Evolutionary conservation across 2,329 filamentous ascomycete genomes (phyloP).

Genomic region (Cryphonectria naterciae): DNA sequence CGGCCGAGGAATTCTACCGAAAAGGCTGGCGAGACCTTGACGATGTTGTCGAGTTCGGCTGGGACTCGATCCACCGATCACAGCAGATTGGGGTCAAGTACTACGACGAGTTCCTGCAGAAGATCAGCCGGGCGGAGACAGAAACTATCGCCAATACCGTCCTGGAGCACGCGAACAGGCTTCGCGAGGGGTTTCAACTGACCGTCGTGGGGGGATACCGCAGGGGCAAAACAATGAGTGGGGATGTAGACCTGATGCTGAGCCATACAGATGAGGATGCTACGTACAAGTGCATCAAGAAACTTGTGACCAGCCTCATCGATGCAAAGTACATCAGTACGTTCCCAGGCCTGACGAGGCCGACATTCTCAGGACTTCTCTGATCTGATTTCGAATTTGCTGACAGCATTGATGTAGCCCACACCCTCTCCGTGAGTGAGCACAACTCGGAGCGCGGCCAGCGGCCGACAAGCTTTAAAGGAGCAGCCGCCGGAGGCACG

Average conservation of each 20-base stretch:
- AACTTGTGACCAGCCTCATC: slow-evolving; percentile 75
- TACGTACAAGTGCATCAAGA: slow-evolving; percentile 71
- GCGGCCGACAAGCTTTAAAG: slow-evolving; percentile 55
- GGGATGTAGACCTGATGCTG: slow-evolving; percentile 86
- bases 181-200: slow-evolving; percentile 61
- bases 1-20: slow-evolving; percentile 79
- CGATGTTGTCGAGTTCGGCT: slow-evolving; percentile 83
- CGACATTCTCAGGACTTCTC: background rate
- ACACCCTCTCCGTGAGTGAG: slow-evolving; percentile 74
- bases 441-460: slow-evolving; percentile 76
- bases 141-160: slow-evolving; percentile 69
- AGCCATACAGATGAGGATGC: slow-evolving; percentile 73
- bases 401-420: slow-evolving; percentile 45
- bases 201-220: slow-evolving; percentile 79
- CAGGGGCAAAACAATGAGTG: slow-evolving; percentile 71
- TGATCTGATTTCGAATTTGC: background rate
- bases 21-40: slow-evolving; percentile 83
- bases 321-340: slow-evolving; percentile 66
- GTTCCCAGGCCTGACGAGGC: background rate
- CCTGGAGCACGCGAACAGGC: slow-evolving; percentile 65
- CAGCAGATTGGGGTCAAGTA: slow-evolving; percentile 96
- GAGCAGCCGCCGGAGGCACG: slow-evolving; percentile 45
- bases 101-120: slow-evolving; percentile 79
- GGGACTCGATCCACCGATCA: slow-evolving; percentile 72
- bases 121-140: slow-evolving; percentile 75